These are phyloP conservation scores for Eremothecium sinecaudum DNA, from an alignment of 1,139 yeast genomes.

Conservation along the genomic window DNA sequence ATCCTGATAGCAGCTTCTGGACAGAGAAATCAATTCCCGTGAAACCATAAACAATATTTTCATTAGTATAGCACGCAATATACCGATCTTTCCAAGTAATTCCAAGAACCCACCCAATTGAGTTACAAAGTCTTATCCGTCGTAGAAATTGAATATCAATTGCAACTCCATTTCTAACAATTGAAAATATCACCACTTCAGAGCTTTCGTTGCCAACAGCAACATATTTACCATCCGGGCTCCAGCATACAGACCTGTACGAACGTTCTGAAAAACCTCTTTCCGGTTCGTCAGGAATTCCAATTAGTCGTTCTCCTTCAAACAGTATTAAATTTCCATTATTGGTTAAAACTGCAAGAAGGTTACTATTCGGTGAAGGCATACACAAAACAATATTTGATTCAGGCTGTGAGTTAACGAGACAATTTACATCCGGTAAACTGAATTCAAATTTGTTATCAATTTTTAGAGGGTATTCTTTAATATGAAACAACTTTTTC, in stretches of 20 bases:
- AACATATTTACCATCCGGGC: slow-evolving; percentile 17
- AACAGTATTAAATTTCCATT: slow-evolving; percentile 23
- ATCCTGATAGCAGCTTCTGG: slow-evolving; percentile 10
- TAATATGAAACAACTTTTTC: slow-evolving; percentile 22
- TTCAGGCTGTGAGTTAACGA: slow-evolving; percentile 26
- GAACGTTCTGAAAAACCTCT: slow-evolving; percentile 14
- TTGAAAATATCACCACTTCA: slow-evolving; percentile 17
- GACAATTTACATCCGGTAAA: slow-evolving; percentile 16
- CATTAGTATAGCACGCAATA: slow-evolving; percentile 11
- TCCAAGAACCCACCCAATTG: slow-evolving; percentile 18
- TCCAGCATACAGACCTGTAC: slow-evolving; percentile 28
- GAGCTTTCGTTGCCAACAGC: slow-evolving; percentile 26
- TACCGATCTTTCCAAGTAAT: slow-evolving; percentile 16
- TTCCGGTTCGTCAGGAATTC: slow-evolving; percentile 18
- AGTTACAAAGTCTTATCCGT: slow-evolving; percentile 6
- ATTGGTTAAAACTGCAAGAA: slow-evolving; percentile 25
- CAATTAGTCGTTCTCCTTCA: slow-evolving; percentile 10
- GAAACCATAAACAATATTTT: slow-evolving; percentile 14
- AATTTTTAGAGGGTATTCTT: slow-evolving; percentile 16
- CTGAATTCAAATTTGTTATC: slow-evolving; percentile 26
- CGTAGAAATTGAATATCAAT: slow-evolving; percentile 1
- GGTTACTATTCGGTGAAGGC: slow-evolving; percentile 17
- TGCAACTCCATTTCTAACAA: slow-evolving; percentile 2
- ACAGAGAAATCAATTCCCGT: not conserved
- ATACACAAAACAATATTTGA: slow-evolving; percentile 17